Base-by-base conservation (phyloP, 2,329 filamentous ascomycete species). In the Elsinoe necatrix region DNA sequence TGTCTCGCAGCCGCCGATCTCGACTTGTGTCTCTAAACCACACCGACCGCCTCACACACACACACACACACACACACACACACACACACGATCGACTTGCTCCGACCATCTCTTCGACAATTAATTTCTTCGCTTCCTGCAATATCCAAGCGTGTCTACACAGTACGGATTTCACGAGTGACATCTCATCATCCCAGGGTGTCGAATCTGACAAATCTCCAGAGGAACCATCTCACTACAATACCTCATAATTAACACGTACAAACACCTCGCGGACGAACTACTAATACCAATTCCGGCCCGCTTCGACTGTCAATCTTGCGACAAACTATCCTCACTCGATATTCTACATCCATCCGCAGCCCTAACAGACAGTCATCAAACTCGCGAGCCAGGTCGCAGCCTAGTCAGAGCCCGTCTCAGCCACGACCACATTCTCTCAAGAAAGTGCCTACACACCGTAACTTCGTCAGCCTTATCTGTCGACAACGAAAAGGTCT, bases 341-440 rank as follows among this genome's bases (percentile, higher is more conserved):
- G 14, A 52, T 39, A 16, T 48, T 29, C 48, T 18, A 23, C 29
- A 25, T 14, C 16, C 31, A 16, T 39, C 48, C 48, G 48, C 34
- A 52, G 48, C 48, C 48, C 48, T 52, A 52, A 9, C 31, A 20
- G 31, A 21, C 29, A 9, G 31, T 14, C 14, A 27, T 45, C 21
- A 18, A 35, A 35, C 20, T n/a, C 48, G 48, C 48, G 14, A 34
- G 31, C 12, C 48, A 52, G 20, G 48, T 37, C 48, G 48, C 48
- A 52, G 48, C 48, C 48, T 52, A 52, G 29, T 52, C 48, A 29
- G 20, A 35, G 37, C 31, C 48, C 37, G 48, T 52, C 48, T 52
- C 48, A 52, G 48, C 48, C 48, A 37, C 48, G 48, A 37, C 31
- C 48, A 52, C 48, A 39, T 52, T 18, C 48, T 52, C 12, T 16